Evolutionary conservation across 2,329 filamentous ascomycete genomes (phyloP), one percentile per base, ranked within the genome.

Genomic region (Cordyceps cateniannulata): DNA sequence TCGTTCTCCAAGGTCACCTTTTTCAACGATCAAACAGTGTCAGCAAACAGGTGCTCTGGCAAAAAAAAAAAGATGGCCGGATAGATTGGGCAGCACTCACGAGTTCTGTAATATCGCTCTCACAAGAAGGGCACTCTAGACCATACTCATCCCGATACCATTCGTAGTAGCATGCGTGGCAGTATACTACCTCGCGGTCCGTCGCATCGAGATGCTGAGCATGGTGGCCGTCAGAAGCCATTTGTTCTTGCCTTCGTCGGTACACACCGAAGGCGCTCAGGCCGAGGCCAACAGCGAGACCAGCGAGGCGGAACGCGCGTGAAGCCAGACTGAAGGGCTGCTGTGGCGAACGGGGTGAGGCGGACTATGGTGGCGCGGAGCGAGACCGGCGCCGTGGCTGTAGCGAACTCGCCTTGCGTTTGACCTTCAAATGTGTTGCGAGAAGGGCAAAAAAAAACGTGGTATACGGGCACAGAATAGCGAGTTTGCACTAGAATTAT

Each of bases 101-200:
- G 67, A 98, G 91, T 76, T 99, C 93, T 18, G 86, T 91, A 66
- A 91, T 87, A 22, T 96, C 91, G 42, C 86, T 85, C 4, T 81
- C 71, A 71, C 95, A 99, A n/a, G 77, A 73, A 18, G 92, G 91
- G 70, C 95, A 99, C 18, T 76, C 77, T 64, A 96, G 75, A 27
- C 76, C 86, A 65, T 82, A 79, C 64, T 89, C 82, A 62, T 90
- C 84, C 62, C 85, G 80, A 69, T 88, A 90, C 91, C 92, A 98
- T 72, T 96, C 88, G 64, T 89, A 77, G 57, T 82, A 73, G 76
- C 95, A 98, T 63, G 81, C 77, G 74, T 98, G 91, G 74, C 95
- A 99, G 73, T 83, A 96, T 59, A 97, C 87, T 65, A 93, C 84
- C 70, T 96, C 90, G 64, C 85, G 80, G 63, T 75, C 76, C 5